These are phyloP conservation scores for Porphyrellus cyaneotinctus DNA, from an alignment of 768 basidiomycete genomes.

Conservation along the genomic window DNA sequence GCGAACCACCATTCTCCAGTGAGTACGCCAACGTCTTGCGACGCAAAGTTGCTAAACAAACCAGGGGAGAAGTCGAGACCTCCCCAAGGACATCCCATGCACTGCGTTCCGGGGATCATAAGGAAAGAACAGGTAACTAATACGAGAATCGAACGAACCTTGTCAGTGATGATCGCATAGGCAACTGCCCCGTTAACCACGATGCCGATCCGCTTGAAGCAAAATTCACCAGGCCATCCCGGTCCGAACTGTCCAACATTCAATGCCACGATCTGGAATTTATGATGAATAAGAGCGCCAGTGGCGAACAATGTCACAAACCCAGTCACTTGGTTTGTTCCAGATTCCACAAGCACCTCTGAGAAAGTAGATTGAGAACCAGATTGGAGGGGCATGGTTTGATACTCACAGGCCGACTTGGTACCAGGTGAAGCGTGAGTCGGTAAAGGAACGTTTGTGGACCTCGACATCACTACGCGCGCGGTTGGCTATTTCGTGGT, in stretches of 20 bases:
- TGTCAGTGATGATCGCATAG: slow-evolving; percentile 55
- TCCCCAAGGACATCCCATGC: slow-evolving; percentile 59
- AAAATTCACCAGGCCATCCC: slow-evolving; percentile 60
- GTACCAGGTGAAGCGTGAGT: slow-evolving; percentile 50
- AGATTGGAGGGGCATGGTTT: not conserved
- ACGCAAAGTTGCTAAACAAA: slow-evolving; percentile 58
- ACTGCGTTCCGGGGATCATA: slow-evolving; percentile 34
- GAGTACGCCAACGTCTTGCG: slow-evolving; percentile 47
- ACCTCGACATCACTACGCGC: slow-evolving; percentile 34
- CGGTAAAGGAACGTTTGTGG: slow-evolving; percentile 33
- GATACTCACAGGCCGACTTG: slow-evolving; percentile 45
- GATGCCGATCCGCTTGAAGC: slow-evolving; percentile 62
- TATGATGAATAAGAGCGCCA: not conserved
- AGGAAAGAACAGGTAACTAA: not conserved
- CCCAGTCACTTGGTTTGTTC: slow-evolving; percentile 33
- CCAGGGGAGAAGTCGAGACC: slow-evolving; percentile 69
- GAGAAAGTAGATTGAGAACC: not conserved
- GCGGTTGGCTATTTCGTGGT: slow-evolving; percentile 47
- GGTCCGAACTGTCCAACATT: slow-evolving; percentile 45
- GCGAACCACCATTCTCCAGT: slow-evolving; percentile 58
- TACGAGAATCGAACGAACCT: slow-evolving; percentile 35
- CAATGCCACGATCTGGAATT: slow-evolving; percentile 25
- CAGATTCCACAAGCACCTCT: slow-evolving; percentile 54
- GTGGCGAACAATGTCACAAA: not conserved
- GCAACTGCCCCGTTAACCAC: slow-evolving; percentile 49